Evolutionary conservation across 768 basidiomycete species (phyloP).

Genomic region (Cyathus striatus): DNA sequence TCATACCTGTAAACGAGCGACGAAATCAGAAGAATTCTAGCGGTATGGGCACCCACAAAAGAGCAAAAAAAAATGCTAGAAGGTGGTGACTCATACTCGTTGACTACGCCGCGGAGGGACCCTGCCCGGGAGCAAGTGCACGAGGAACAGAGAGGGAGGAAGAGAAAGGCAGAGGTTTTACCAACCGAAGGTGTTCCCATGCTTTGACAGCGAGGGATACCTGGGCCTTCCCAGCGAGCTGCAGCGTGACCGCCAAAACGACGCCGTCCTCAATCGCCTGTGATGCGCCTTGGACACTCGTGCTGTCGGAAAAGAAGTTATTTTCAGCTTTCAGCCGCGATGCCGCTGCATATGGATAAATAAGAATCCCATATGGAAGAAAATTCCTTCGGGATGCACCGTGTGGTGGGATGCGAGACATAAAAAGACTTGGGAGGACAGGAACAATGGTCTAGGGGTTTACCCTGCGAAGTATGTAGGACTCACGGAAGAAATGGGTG

Average conservation of each 20-base stretch:
- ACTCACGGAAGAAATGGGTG: slow-evolving; percentile 6
- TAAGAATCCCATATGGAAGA: neutral
- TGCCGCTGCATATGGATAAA: neutral
- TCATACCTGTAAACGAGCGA: slow-evolving; percentile 3
- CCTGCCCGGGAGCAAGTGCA: no score
- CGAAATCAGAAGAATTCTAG: no score
- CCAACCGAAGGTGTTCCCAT: slow-evolving; percentile 8
- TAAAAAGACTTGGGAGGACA: no score
- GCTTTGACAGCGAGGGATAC: slow-evolving; percentile 7
- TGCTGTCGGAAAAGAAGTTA: neutral
- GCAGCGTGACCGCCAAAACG: neutral
- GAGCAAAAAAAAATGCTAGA: no score
- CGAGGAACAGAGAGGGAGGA: neutral
- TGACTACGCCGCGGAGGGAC: no score
- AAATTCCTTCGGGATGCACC: neutral
- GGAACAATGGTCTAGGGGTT: no score
- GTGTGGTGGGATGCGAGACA: no score
- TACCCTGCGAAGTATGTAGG: no score
- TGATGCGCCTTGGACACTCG: slow-evolving; percentile 6
- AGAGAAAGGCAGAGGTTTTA: neutral
- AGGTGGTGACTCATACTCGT: no score
- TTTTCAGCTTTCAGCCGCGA: neutral
- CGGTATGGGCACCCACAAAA: no score
- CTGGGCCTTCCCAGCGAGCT: slow-evolving; percentile 7
- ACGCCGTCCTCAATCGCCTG: slow-evolving; percentile 4